phyloP scores from a whole-genome alignment of 345 rosid genomes.

The Crucihimalaya himalaica region DNA sequence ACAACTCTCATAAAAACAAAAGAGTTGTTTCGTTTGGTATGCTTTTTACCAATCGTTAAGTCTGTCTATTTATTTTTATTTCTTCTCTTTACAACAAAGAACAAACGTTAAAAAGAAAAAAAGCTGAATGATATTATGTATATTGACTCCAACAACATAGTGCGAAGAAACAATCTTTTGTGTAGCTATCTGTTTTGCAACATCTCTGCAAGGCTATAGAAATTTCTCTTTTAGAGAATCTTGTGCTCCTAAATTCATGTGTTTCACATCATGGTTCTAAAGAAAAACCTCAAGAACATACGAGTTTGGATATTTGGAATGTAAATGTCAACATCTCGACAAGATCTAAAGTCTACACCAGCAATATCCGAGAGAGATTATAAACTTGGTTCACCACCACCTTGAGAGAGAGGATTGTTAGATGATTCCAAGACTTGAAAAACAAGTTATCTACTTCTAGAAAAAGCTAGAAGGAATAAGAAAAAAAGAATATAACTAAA shows the following conservation, averaged over 20 bases:
- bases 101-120: neutral
- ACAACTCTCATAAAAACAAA: constrained; percentile 38
- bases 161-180: constrained; percentile 16
- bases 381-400: neutral
- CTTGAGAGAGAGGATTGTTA: no score
- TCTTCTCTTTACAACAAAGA: neutral
- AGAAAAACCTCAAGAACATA: neutral
- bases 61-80: constrained; percentile 2
- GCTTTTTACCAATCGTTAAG: neutral
- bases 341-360: neutral
- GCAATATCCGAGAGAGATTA: neutral
- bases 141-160: constrained; percentile 9
- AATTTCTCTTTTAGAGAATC: neutral
- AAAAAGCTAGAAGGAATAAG: no score
- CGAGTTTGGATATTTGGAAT: neutral
- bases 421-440: no score
- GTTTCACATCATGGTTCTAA: neutral
- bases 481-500: no score
- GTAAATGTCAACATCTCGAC: neutral
- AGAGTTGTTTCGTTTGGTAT: constrained; percentile 35
- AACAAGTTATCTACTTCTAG: no score
- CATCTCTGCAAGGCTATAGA: neutral
- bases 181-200: neutral
- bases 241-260: neutral
- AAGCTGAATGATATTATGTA: neutral